These are phyloP conservation scores for Penicillium pancosmium DNA, from an alignment of 495 filamentous ascomycete genomes.

Conservation along the genomic window DNA sequence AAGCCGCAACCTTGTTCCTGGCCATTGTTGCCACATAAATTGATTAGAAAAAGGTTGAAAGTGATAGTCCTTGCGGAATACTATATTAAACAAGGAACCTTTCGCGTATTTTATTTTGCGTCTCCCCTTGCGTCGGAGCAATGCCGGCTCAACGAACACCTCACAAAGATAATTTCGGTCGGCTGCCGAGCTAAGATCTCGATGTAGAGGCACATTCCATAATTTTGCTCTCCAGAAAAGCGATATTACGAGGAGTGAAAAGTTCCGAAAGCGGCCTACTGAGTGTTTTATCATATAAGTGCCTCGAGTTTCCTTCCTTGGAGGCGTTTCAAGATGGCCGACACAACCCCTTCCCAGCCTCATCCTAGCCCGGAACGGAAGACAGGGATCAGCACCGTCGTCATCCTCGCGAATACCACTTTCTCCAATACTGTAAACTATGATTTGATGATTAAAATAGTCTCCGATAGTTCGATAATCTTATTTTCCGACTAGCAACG, in stretches of 20 bases:
- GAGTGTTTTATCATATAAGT: neutral
- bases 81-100: neutral
- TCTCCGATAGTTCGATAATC: neutral
- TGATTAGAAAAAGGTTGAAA: conserved; percentile 7
- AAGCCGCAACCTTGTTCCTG: neutral
- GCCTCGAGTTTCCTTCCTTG: neutral
- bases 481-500: neutral
- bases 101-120: conserved; percentile 9
- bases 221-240: neutral
- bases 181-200: conserved; percentile 2
- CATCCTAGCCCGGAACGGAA: neutral
- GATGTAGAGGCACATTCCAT: conserved; percentile 14
- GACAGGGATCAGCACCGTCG: neutral
- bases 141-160: conserved; percentile 20
- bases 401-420: neutral
- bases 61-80: conserved; percentile 10
- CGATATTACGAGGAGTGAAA: neutral
- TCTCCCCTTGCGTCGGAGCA: conserved; percentile 34
- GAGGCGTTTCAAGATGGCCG: neutral
- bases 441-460: neutral
- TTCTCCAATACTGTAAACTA: neutral
- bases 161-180: conserved; percentile 14
- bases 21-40: neutral
- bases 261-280: neutral
- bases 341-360: neutral